Evolutionary conservation across 805 yeast genomes (phyloP).

Genomic region (Deakozyma indianensis): DNA sequence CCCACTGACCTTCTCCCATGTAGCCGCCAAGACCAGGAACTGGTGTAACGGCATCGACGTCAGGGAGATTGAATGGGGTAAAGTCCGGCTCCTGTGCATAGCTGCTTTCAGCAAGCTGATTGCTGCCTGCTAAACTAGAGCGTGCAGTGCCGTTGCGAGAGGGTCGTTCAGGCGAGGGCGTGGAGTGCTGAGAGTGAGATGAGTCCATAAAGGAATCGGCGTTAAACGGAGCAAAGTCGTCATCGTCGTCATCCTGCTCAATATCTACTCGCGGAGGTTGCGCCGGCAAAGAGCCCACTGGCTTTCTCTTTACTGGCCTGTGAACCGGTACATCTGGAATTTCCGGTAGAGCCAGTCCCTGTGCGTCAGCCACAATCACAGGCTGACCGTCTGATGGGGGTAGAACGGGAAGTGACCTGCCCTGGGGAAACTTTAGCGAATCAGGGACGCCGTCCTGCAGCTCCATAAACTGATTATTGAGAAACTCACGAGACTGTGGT

Average conservation of each 20-base stretch:
- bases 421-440: background rate
- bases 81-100: conserved; percentile 16
- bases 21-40: conserved; percentile 14
- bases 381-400: background rate
- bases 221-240: background rate
- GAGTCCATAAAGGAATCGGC: background rate
- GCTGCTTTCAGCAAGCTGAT: conserved; percentile 9
- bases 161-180: background rate
- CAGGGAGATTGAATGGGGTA: conserved; percentile 5
- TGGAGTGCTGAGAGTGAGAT: background rate
- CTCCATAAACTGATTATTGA: conserved; percentile 1
- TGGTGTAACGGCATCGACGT: conserved; percentile 6
- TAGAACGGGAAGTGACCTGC: background rate
- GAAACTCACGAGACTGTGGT: background rate
- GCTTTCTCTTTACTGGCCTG: background rate
- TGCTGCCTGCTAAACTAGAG: conserved; percentile 1
- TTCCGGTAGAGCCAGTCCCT: background rate
- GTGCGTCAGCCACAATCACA: background rate
- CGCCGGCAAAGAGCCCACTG: background rate
- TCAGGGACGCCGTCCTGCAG: background rate
- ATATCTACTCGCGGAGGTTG: background rate
- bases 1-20: conserved; percentile 17
- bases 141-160: background rate
- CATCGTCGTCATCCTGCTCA: background rate
- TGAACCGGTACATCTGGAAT: background rate